These are phyloP conservation scores for Mallotus nudiflorus DNA, from an alignment of 345 rosid species.

Conservation along the genomic window DNA sequence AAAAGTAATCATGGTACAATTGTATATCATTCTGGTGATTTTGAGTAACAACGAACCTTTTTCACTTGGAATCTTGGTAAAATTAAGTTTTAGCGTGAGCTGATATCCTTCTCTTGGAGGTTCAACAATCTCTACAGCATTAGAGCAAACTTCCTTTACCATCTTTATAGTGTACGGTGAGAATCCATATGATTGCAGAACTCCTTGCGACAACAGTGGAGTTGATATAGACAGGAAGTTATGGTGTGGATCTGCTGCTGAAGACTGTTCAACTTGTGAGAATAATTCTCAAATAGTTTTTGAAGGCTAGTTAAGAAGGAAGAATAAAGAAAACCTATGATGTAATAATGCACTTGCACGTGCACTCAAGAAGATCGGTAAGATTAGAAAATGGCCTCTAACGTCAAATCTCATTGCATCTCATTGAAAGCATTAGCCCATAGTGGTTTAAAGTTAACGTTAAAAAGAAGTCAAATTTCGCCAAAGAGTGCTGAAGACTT, in stretches of 20 bases:
- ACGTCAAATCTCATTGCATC: neutral
- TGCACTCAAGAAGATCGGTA: neutral
- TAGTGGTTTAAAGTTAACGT: neutral
- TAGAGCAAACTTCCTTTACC: conserved; percentile 47
- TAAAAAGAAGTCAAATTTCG: neutral
- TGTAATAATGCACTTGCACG: neutral
- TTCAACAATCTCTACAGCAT: conserved; percentile 67
- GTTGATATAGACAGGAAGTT: conserved; percentile 60
- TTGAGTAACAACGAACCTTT: conserved; percentile 50
- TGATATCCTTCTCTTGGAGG: conserved; percentile 84
- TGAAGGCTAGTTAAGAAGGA: neutral
- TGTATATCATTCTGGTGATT: neutral
- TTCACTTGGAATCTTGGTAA: conserved; percentile 54
- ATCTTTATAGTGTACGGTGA: conserved; percentile 42
- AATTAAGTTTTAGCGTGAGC: conserved; percentile 62
- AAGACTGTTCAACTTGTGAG: conserved; percentile 43
- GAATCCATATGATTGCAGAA: conserved; percentile 36
- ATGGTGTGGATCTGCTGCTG: conserved; percentile 50
- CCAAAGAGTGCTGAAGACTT: conserved; percentile 7
- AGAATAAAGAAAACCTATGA: neutral
- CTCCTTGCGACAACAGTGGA: conserved; percentile 57
- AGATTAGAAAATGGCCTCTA: neutral
- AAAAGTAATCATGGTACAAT: neutral
- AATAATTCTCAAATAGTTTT: neutral
- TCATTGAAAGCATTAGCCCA: neutral